Base-by-base conservation (phyloP, 2,329 filamentous ascomycete species). In the Ascochyta viciae-villosae region DNA sequence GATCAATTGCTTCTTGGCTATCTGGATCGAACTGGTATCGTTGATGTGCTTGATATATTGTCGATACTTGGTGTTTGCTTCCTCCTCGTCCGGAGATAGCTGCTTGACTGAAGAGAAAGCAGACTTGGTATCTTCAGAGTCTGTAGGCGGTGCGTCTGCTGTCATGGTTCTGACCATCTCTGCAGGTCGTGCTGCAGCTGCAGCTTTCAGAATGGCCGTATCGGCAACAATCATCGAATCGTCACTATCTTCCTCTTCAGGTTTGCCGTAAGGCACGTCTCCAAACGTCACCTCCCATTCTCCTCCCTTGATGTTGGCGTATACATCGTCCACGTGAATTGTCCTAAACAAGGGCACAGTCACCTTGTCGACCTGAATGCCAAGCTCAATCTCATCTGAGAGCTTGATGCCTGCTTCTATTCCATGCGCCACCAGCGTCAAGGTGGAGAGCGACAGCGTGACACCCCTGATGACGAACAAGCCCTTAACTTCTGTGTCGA, bases 281-380 rank as follows among this genome's bases (percentile, higher is more conserved):
- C 75, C 78, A 62, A 83, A 82, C 0, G 77, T 82, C 75, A 83
- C 82, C 65, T 83, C 81, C 57, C 66, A 69, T 8, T 80, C 71
- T n/a, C 79, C 80, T 22, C 81, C 82, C 64, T 85, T 85, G 43
- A 84, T 66, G 63, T 83, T 84, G n/a, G 77, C 80, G 63, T 80
- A 84, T 10, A 83, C 80, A 57, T 85, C 80, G 4, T 79, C 78
- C 31, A 85, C 76, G n/a, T 80, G 76, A 31, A 84, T 81, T 5
- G 76, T 71, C 35, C 83, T 72, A 59, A 84, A 82, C 0, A 85
- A 68, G 2, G 71, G 72, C 19, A 84, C 77, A 5, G 70, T 75
- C 2, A 83, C 80, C 53, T 80, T 76, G 44, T 84, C 82, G 2
- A 75, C 77, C 54, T 80, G 79, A 41, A 84, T 78, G 0, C 81